Evolutionary conservation across 2,329 filamentous ascomycete species (phyloP), one percentile per base, ranked within the genome.

Genomic region (Ophiostoma tasmaniense): DNA sequence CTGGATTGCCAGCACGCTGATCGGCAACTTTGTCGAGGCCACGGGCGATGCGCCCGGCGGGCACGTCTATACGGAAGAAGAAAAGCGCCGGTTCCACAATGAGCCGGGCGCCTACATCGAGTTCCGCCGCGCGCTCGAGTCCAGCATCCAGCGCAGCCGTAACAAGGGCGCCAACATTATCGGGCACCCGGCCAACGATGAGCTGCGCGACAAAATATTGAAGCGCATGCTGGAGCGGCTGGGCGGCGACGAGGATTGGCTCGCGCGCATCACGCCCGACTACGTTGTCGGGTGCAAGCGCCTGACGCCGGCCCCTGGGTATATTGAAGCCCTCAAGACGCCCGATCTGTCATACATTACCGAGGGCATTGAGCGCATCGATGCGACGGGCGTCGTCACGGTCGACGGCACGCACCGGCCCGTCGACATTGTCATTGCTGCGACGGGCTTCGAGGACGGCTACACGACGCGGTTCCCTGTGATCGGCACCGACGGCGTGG

Each of bases 311-410:
- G 71, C 73, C 0, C 71, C 73, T 30, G 73, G 74, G n/a, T 75
- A 75, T 59, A 69, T 75, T 20, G 74, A 75, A 55, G 70, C 73
- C 4, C 68, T 75, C 10, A 72, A 74, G 52, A 71, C 75, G 67
- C 61, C 71, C 1, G 76, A 77, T 28, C 73, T 78, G 22, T 72
- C 75, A 6, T 72, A 77, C 35, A 74, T 79, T 3, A 73, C 76
- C 30, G 66, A 74, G 8, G 71, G 73, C 1, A 77, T 80, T 13
- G 70, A 72, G 17, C 61, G 66, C 13, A 75, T 79, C 55, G 78
- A 76, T 1, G 72, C 74, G 37, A 74, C 71, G 1, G 77, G 78
- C 7, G 22, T 80, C 7, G 66, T 68, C 7, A 69, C 76, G 22
- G 72, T 75, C 0, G 72, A 71, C 2, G 74, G 74, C 28, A 74